Evolutionary conservation across 2,329 filamentous ascomycete genomes (phyloP).

Genomic region (Coniochaeta prunicola): DNA sequence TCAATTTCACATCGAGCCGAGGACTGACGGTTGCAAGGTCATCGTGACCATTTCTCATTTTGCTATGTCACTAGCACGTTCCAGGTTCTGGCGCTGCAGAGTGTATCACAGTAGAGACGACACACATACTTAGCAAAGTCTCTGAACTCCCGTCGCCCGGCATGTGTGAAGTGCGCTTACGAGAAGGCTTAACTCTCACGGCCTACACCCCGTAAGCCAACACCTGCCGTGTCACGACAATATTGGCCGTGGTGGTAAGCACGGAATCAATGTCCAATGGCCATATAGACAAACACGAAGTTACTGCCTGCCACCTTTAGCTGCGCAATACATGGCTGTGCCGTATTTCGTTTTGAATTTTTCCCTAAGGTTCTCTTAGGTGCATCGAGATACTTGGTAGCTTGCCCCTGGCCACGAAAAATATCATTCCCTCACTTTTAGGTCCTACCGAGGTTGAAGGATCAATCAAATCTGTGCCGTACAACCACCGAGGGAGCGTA

Average conservation of each 20-base stretch:
- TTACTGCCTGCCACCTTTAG: neutral
- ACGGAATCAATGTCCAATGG: neutral
- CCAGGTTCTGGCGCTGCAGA: too few relatives aligned
- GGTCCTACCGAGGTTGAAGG: too few relatives aligned
- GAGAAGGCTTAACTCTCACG: neutral
- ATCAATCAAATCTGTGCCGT: too few relatives aligned
- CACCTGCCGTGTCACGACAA: neutral
- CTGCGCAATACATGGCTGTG: neutral
- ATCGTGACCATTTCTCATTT: neutral
- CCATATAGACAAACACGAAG: neutral
- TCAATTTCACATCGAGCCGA: neutral
- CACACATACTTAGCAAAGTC: too few relatives aligned
- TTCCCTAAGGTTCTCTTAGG: neutral
- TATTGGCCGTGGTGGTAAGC: neutral
- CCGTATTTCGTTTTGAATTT: neutral
- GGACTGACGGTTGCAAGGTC: neutral
- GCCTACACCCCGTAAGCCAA: neutral
- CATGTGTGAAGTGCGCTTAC: neutral
- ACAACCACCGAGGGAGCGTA: too few relatives aligned
- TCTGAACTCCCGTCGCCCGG: neutral
- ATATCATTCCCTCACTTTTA: too few relatives aligned
- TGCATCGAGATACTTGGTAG: too few relatives aligned
- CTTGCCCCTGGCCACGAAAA: too few relatives aligned
- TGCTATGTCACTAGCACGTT: too few relatives aligned
- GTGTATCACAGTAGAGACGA: too few relatives aligned